Base-by-base conservation (phyloP, 1,284 basidiomycete genomes). In the Earliella scabrosa region DNA sequence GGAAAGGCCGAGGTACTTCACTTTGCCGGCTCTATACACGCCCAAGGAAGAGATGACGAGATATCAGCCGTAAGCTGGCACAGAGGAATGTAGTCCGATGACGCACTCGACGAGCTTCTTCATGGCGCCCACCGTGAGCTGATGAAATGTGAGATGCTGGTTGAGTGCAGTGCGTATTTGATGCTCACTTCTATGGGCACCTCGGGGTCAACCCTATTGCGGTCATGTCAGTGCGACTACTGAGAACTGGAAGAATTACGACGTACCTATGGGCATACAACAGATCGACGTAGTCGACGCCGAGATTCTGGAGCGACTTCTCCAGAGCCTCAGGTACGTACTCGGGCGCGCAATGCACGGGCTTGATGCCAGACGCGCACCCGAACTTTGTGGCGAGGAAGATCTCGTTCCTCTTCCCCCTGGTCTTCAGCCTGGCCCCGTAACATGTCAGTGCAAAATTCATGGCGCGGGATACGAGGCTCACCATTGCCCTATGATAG, bases 381-480 rank as follows among this genome's bases (percentile, higher is more conserved):
- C 80, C 82, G 58, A 83, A 83, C 66, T 87, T 87, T 26, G 77
- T 80, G 2, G 77, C 78, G 1, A 81, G 66, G 69, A 80, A 80
- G 50, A 80, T 77, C 41, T 77, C 70, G 50, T 58, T 58, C 32
- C 76, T 68, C 60, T 76, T 77, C 11, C 73, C 75, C 0, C 73
- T 75, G 16, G 66, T 67, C 54, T 73, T 71, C 62, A 77, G 72
- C 74, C 72, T 73, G 27, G n/a, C n/a, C 11, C 31, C 10, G 13
- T 27, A 35, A 20, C 13, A 46, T 26, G 20, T 26, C 20, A 2
- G 20, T 11, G 10, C 40, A 11, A 18, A 5, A 5, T 11, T 34
- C 29, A 31, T 13, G 29, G 29, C 7, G 29, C 29, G 18, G 31
- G 6, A 26, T 13, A 23, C 3, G 18, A 9, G 11, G 34, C 62